Evolutionary conservation across 257 asterid genomes (phyloP).

Genomic region (Ilex asprella): DNA sequence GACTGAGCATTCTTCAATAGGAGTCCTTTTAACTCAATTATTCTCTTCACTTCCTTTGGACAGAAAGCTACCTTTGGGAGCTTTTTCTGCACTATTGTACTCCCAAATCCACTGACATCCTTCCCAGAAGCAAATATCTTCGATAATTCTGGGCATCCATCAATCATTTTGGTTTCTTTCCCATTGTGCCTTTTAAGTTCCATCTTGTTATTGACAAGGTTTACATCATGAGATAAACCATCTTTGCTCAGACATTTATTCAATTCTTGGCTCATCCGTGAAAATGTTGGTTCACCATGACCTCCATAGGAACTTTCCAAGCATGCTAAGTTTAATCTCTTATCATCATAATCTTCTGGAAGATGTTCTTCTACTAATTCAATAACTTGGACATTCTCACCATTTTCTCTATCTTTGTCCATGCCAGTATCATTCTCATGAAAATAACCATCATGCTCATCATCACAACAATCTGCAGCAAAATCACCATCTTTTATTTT

Average conservation of each 20-base stretch:
- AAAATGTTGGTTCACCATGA: background rate
- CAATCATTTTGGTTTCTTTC: background rate
- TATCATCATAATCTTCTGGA: background rate
- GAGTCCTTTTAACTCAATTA: conserved; percentile 14
- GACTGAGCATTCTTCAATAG: conserved; percentile 21
- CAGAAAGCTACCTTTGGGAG: conserved; percentile 21
- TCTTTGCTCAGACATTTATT: background rate
- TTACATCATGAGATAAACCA: background rate
- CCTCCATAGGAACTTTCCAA: background rate
- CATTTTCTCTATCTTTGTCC: background rate
- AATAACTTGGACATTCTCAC: background rate
- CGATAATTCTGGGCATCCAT: background rate
- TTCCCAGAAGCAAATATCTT: background rate
- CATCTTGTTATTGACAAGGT: background rate
- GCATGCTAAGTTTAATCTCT: background rate
- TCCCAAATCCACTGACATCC: background rate
- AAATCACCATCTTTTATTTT: conserved; percentile 4
- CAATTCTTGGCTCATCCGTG: background rate
- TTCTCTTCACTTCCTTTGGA: conserved; percentile 21
- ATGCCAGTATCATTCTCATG: background rate
- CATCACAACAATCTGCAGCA: conserved; percentile 4
- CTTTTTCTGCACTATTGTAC: conserved; percentile 2
- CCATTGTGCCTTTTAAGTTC: background rate
- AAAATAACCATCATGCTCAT: conserved; percentile 3
- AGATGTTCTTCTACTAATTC: background rate